Conservation (phyloP, 2,329 filamentous ascomycete species). For the Ceratocystis albifundus region DNA sequence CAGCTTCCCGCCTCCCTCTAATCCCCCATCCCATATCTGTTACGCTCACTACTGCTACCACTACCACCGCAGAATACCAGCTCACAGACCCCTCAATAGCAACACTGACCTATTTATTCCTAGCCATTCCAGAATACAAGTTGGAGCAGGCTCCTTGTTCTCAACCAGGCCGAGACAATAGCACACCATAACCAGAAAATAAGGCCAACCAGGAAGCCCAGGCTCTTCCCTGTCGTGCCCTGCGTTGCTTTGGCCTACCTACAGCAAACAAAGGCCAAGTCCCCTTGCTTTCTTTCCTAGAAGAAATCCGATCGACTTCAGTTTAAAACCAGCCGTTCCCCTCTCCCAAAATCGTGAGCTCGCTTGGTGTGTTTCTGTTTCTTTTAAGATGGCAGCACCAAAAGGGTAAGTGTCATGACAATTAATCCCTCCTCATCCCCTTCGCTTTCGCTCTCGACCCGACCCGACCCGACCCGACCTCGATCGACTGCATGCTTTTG, state of each 20-base stretch:
- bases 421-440: constrained; percentile 12
- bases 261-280: background rate
- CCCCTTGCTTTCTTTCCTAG: constrained; percentile 1
- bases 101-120: constrained; percentile 8
- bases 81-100: constrained; percentile 2
- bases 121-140: background rate
- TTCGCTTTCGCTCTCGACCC: background rate
- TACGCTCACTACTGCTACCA: background rate
- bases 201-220: background rate
- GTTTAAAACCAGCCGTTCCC: constrained; percentile 19
- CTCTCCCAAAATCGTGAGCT: constrained; percentile 19
- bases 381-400: constrained; percentile 21
- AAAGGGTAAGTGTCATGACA: constrained; percentile 19
- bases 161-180: background rate
- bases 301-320: constrained; percentile 10
- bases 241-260: background rate
- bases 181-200: background rate
- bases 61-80: background rate
- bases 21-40: background rate
- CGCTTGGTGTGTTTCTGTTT: constrained; percentile 11
- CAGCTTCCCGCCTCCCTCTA: background rate
- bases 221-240: background rate
- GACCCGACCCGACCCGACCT: background rate
- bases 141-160: background rate
- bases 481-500: background rate